A percentile compares a stretch with the other conserved stretches of the same genome.
These are phyloP conservation scores for Xerocomus nothofagi DNA, from an alignment of 1,284 basidiomycete species.

Conservation along the genomic window DNA sequence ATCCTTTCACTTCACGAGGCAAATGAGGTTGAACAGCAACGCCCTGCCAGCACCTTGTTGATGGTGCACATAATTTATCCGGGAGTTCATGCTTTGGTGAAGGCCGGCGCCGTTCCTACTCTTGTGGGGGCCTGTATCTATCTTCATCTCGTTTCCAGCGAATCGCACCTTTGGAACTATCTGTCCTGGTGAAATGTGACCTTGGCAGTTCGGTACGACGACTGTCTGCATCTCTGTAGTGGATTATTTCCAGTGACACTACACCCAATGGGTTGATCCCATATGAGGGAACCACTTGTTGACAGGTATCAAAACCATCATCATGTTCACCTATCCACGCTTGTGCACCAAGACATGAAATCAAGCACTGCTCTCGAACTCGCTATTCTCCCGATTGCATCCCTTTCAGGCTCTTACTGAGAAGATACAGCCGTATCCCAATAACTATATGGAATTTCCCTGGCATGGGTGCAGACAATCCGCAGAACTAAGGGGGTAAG, in stretches of 20 bases:
- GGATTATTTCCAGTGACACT: not conserved
- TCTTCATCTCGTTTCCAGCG: not conserved
- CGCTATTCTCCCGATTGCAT: not conserved
- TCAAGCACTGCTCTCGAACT: not conserved
- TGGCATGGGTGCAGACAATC: not conserved
- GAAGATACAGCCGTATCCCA: not conserved
- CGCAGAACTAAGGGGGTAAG: not conserved
- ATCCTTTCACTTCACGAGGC: not conserved
- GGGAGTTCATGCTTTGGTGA: not conserved
- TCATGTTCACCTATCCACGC: not conserved
- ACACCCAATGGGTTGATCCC: not conserved
- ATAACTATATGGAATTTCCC: not conserved
- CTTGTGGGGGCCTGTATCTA: not conserved
- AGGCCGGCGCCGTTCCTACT: not conserved
- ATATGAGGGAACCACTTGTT: not conserved
- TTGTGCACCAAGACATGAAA: not conserved
- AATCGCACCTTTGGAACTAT: not conserved
- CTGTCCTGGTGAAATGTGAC: not conserved
- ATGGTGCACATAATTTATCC: not conserved
- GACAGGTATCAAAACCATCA: not conserved
- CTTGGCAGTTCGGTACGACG: not conserved
- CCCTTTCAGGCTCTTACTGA: not conserved
- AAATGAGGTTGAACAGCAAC: not conserved
- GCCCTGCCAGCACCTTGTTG: not conserved
- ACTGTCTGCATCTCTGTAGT: not conserved